Evolutionary conservation across 257 asterid species (phyloP).

Genomic region (Solanum piurae): DNA sequence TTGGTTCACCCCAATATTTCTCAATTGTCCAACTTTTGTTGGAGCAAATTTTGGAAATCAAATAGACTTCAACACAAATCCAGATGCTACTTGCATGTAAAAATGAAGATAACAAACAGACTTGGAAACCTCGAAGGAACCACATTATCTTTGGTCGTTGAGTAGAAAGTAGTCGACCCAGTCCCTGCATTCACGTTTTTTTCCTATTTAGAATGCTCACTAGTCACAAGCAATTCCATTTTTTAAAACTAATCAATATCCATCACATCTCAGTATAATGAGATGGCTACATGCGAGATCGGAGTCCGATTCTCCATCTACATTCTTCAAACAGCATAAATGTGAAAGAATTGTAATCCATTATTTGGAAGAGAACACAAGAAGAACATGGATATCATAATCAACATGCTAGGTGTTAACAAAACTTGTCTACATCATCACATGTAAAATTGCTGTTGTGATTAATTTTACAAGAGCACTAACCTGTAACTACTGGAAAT

Average conservation of each 20-base stretch:
- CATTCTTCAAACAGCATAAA: not conserved
- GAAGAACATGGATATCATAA: not conserved
- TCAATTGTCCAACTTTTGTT: not conserved
- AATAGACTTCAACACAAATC: not conserved
- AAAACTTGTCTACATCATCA: constrained; percentile 24
- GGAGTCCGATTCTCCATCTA: not conserved
- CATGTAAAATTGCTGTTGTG: constrained; percentile 13
- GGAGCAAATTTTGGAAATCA: not conserved
- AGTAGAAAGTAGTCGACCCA: not conserved
- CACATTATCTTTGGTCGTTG: not conserved
- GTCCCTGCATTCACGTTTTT: not conserved
- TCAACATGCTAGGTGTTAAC: not conserved
- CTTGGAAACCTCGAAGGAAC: not conserved
- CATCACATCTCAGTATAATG: not conserved
- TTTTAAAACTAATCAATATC: not conserved
- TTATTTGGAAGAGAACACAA: not conserved
- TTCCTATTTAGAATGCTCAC: not conserved
- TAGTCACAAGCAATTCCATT: not conserved
- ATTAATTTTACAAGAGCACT: constrained; percentile 23
- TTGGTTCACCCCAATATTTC: not conserved
- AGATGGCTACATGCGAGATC: not conserved
- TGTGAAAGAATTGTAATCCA: not conserved
- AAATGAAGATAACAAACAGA: not conserved
- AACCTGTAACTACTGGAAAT: constrained; percentile 10
- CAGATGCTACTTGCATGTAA: not conserved